These are phyloP conservation scores for Fusarium acutatum DNA, from an alignment of 2,329 filamentous ascomycete genomes.

Conservation along the genomic window DNA sequence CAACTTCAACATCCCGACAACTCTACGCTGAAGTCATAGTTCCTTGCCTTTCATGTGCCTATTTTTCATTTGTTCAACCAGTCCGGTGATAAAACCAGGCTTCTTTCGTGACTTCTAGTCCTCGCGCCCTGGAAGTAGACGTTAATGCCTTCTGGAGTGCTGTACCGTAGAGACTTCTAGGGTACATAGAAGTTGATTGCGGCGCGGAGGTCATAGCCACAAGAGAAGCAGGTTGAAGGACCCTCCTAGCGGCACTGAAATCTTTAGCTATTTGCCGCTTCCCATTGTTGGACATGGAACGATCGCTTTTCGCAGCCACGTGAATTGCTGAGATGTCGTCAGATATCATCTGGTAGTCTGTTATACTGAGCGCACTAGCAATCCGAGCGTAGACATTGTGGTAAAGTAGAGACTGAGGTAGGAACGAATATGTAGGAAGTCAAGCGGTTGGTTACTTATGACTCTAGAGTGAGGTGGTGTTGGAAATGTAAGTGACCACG, in stretches of 20 bases:
- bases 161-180: not conserved
- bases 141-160: not conserved
- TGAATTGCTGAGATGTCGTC: not conserved
- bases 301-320: not conserved
- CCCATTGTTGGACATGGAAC: not conserved
- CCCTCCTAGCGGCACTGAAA: not conserved
- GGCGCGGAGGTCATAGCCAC: not conserved
- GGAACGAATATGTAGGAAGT: not conserved
- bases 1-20: not conserved
- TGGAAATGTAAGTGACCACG: not conserved
- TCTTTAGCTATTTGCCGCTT: not conserved
- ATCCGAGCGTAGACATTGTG: not conserved
- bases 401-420: not conserved
- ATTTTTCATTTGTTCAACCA: not conserved
- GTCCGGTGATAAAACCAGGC: not conserved
- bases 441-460: not conserved
- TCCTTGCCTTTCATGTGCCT: not conserved
- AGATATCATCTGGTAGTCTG: not conserved
- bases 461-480: not conserved
- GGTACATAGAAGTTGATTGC: not conserved
- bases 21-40: rapidly evolving
- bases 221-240: not conserved
- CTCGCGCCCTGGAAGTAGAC: not conserved
- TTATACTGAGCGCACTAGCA: not conserved
- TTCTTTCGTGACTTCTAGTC: not conserved